Base-by-base conservation (phyloP, 345 rosid species). In the Pelargonium nanum region DNA sequence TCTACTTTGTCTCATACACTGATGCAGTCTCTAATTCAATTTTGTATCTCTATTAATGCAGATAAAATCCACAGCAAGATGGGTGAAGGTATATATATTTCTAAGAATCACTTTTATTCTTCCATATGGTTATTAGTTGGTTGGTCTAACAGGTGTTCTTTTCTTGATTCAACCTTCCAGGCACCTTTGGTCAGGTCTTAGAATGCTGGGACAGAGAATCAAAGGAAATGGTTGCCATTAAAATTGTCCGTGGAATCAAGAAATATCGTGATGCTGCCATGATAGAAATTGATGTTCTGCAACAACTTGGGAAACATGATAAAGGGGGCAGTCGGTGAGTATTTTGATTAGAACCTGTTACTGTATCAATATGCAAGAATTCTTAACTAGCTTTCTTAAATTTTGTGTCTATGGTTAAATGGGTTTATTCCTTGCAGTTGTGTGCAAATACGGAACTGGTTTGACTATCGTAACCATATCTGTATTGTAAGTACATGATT, bases 371-470 rank as follows among this genome's bases (percentile, higher is more conserved):
- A 30, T 61, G 60, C 53, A 58, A 21, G 34, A 25, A 6, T 17
- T 40, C 48, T 2, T 61, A 59, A 30, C 65, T 54, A 53, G 56
- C 57, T 59, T 64, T 66, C 19, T 22, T 55, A 50, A 63, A 55
- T 23, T 63, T 53, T 59, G 48, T 68, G 57, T 71, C 77, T 26
- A 65, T 77, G 69, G 88, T 89, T 87, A 75, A 87, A 85, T 82
- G 74, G 79, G 80, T 87, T 82, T 80, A 79, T 85, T 89, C 94
- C 78, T 90, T 90, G 97, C 96, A 89, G 99, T 89, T 93, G 97
- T 89, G 99, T 93, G 80, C 97, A 89, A 83, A 80, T 93, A 84
- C 81, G 90, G 97, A 85, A 89, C 91, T 93, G 99, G 97, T 93
- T 93, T 93, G 96, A 93, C 97, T 87, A 89, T 93, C 97, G 96